These are phyloP conservation scores for Colletotrichum shisoi DNA, from an alignment of 2,329 filamentous ascomycete genomes.

Conservation along the genomic window DNA sequence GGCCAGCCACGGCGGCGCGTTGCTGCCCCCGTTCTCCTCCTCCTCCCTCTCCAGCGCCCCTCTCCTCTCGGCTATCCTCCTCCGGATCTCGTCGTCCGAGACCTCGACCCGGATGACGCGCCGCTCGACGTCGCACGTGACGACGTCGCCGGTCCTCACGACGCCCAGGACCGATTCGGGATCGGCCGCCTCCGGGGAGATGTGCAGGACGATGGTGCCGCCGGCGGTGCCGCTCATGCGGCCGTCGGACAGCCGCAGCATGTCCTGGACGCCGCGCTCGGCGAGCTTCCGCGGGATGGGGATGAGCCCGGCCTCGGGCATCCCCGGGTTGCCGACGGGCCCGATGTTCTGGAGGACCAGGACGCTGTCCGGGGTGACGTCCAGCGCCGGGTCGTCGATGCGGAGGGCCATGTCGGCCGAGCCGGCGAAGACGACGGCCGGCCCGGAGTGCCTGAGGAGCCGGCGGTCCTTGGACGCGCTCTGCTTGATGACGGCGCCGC, in stretches of 20 bases:
- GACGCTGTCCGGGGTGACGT: conserved; percentile 68
- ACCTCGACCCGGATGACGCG: conserved; percentile 68
- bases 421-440: conserved; percentile 72
- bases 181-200: conserved; percentile 81
- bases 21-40: conserved; percentile 42
- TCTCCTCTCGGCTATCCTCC: conserved; percentile 66
- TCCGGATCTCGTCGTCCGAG: conserved; percentile 72
- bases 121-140: conserved; percentile 79
- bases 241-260: conserved; percentile 86
- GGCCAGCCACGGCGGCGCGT: conserved; percentile 47
- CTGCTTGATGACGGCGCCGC: conserved; percentile 88
- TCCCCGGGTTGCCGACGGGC: conserved; percentile 87
- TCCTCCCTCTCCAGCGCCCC: conserved; percentile 48
- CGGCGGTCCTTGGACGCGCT: conserved; percentile 81
- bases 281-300: conserved; percentile 79
- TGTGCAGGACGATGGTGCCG: conserved; percentile 88
- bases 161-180: conserved; percentile 81
- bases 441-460: conserved; percentile 56
- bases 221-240: conserved; percentile 86
- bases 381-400: conserved; percentile 64
- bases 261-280: conserved; percentile 76
- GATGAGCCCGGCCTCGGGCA: conserved; percentile 80
- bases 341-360: conserved; percentile 88
- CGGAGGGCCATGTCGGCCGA: conserved; percentile 78
- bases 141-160: conserved; percentile 76